Evolutionary conservation across 164 flowering plant genomes (phyloP).

Genomic region (Umbilicus rupestris): DNA sequence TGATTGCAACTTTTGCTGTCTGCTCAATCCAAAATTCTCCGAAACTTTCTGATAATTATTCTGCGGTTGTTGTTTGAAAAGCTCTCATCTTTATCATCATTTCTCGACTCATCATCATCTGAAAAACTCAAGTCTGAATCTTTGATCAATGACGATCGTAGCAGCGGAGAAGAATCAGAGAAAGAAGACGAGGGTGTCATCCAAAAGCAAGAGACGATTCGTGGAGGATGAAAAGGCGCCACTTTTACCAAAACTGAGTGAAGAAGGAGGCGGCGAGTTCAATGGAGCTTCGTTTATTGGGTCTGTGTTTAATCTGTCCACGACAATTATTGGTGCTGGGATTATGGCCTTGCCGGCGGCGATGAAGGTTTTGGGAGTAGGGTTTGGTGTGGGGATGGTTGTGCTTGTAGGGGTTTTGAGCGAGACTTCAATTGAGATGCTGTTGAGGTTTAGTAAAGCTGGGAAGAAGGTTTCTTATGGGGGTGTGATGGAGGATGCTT

Average conservation of each 20-base stretch:
- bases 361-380: constrained; percentile 76
- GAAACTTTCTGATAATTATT: too few species aligned
- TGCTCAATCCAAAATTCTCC: too few species aligned
- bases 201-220: not conserved
- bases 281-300: constrained; percentile 83
- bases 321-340: constrained; percentile 88
- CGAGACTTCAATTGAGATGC: constrained; percentile 48
- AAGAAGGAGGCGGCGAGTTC: constrained; percentile 51
- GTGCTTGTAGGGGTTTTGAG: constrained; percentile 60
- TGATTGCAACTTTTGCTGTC: too few species aligned
- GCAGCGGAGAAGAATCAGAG: not conserved
- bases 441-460: constrained; percentile 63
- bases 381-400: constrained; percentile 47
- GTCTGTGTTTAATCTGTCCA: constrained; percentile 74
- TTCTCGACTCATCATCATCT: too few species aligned
- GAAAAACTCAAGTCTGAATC: not conserved
- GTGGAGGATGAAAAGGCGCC: constrained; percentile 52
- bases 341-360: constrained; percentile 94
- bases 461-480: constrained; percentile 66
- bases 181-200: constrained; percentile 1
- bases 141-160: not conserved
- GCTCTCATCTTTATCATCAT: too few species aligned
- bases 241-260: constrained; percentile 48
- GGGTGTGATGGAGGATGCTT: constrained; percentile 85
- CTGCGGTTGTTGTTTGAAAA: too few species aligned